Conservation (phyloP, 495 filamentous ascomycete genomes). For the Glonium stellatum region DNA sequence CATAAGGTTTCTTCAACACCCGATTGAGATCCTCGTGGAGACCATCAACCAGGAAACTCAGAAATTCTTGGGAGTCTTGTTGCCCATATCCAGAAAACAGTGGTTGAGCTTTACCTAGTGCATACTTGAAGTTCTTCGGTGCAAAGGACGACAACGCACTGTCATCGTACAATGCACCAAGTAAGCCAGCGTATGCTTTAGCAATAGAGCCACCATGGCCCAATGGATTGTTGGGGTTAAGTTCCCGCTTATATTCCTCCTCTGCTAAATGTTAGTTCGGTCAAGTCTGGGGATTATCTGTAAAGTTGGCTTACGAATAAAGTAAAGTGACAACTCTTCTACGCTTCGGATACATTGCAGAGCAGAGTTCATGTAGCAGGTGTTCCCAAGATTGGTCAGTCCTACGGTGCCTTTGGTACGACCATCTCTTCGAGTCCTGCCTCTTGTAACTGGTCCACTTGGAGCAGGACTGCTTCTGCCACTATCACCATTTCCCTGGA, state of each 20-base stretch:
- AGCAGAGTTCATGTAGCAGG: slow-evolving; percentile 98
- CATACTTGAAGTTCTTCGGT: slow-evolving; percentile 70
- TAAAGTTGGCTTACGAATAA: slow-evolving; percentile 50
- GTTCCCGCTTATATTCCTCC: slow-evolving; percentile 62
- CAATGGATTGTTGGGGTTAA: slow-evolving; percentile 78
- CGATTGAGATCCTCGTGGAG: slow-evolving; percentile 92
- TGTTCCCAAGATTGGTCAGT: slow-evolving; percentile 86
- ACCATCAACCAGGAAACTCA: slow-evolving; percentile 93
- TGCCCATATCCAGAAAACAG: slow-evolving; percentile 92
- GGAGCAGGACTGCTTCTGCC: slow-evolving; percentile 61
- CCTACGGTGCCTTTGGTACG: slow-evolving; percentile 68
- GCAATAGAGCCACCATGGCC: slow-evolving; percentile 79
- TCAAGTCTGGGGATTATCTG: slow-evolving; percentile 3
- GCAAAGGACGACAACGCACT: slow-evolving; percentile 55
- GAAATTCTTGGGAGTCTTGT: slow-evolving; percentile 94
- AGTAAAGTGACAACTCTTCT: slow-evolving; percentile 86
- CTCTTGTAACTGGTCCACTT: slow-evolving; percentile 51
- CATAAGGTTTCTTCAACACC: slow-evolving; percentile 91
- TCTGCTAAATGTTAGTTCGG: slow-evolving; percentile 35
- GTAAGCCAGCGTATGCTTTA: slow-evolving; percentile 64
- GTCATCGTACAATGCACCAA: slow-evolving; percentile 65
- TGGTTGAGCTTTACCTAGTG: slow-evolving; percentile 70
- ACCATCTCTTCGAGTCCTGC: slow-evolving; percentile 57
- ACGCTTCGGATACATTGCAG: slow-evolving; percentile 87
- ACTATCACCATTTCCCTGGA: slow-evolving; percentile 34